Evolutionary conservation across 129 eudicot species (phyloP), one percentile per base, ranked within the genome.

Genomic region (Escallonia rubra): DNA sequence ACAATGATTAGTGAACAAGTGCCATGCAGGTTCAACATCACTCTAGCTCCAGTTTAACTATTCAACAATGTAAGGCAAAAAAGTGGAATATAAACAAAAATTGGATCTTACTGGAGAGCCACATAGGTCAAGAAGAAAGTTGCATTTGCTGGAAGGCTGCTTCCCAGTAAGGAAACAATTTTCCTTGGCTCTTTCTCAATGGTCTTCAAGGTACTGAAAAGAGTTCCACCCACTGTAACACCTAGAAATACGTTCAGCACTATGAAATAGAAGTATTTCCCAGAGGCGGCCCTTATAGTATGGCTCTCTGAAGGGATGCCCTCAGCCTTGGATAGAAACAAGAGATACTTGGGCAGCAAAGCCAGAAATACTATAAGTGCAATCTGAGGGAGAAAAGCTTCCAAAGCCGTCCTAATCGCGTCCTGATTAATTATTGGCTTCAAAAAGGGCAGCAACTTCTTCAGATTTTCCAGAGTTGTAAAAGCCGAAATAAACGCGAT

Each of bases 71-170:
- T 1, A 23, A 23, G 34, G 34, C 34, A 23, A 23, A 23, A 1
- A 59, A 3, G 42, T 10, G 0, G 9, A 34, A 10, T 4, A 6
- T 4, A 38, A 43, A 2, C 4, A 14, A 47, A 52, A 47, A 16
- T 0, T 7, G 15, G 40, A 12, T 41, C 92, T 82, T 93, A 93
- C 99, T 85, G 82, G 78, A 93, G 90, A 53, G 99, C 96, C 54
- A 93, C 99, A 51, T 78, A 93, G 72, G 96, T 93, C 75, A 89
- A 59, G 83, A 93, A 93, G 83, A 93, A 93, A 64, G 95, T 89
- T 45, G 99, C 99, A 53, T 69, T 93, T 42, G 82, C 81, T 0
- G 99, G 99, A 73, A 93, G 99, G 70, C 96, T 89, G 0, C 6
- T 55, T 4, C 85, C 99, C 4, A 93, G 85, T 61, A 74, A 14